phyloP scores from a whole-genome alignment of 129 eudicot species.

The Solidago caesia region DNA sequence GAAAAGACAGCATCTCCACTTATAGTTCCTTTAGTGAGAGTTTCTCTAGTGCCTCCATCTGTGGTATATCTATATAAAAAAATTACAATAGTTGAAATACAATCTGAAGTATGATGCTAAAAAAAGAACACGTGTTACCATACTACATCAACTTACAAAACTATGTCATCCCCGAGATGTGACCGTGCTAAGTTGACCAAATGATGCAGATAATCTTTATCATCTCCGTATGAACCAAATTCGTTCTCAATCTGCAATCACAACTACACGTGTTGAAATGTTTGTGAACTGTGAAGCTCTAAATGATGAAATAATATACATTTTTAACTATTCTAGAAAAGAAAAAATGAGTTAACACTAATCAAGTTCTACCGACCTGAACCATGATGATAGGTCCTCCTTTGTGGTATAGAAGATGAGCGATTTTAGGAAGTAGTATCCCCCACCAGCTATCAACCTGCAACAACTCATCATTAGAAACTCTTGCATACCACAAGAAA shows the following conservation, averaged over 20 bases:
- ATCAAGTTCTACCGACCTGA: slow-evolving; percentile 53
- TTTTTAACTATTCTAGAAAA: neutral
- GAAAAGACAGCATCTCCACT: slow-evolving; percentile 73
- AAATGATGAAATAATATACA: slow-evolving; percentile 1
- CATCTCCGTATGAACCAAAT: slow-evolving; percentile 87
- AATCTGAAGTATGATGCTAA: slow-evolving; percentile 9
- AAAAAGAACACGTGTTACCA: neutral
- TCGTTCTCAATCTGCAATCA: slow-evolving; percentile 84
- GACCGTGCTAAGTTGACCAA: slow-evolving; percentile 63
- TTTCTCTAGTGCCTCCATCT: slow-evolving; percentile 81
- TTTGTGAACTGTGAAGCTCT: slow-evolving; percentile 18
- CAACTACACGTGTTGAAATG: slow-evolving; percentile 16
- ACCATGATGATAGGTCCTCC: slow-evolving; percentile 95
- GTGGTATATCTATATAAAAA: slow-evolving; percentile 68
- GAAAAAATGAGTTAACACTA: slow-evolving; percentile 1
- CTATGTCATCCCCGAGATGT: slow-evolving; percentile 76
- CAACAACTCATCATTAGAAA: slow-evolving; percentile 12
- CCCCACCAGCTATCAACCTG: slow-evolving; percentile 96
- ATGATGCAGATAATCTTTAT: slow-evolving; percentile 77
- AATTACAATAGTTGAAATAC: neutral
- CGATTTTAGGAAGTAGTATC: slow-evolving; percentile 63
- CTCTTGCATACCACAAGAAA: neutral
- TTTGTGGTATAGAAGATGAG: slow-evolving; percentile 75
- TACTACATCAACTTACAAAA: slow-evolving; percentile 53
- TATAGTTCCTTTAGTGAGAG: slow-evolving; percentile 83